Evolutionary conservation across 257 asterid species (phyloP).

Genomic region (Nicotiana noctiflora): DNA sequence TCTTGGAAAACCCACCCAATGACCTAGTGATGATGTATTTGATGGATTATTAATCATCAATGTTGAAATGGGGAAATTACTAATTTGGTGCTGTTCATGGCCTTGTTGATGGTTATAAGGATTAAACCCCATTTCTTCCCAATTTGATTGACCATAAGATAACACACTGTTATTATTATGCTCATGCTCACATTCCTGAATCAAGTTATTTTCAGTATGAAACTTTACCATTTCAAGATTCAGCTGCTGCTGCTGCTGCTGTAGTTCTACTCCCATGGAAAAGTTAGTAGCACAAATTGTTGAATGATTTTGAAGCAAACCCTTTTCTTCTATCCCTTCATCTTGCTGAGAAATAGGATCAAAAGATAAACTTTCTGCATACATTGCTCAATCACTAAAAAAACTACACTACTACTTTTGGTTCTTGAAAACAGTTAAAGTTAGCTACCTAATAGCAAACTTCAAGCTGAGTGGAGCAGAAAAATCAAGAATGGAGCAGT

Average conservation of each 20-base stretch:
- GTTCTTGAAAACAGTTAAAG: conserved; percentile 5
- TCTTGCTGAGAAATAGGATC: conserved; percentile 35
- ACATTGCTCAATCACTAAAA: conserved; percentile 26
- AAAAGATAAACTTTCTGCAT: conserved; percentile 38
- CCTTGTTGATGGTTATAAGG: conserved; percentile 19
- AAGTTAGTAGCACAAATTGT: conserved; percentile 15
- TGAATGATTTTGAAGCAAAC: conserved; percentile 28
- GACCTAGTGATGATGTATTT: conserved; percentile 45
- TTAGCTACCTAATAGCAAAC: not conserved
- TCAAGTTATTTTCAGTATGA: not conserved
- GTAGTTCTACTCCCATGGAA: conserved; percentile 50
- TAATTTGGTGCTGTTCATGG: no score
- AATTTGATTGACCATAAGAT: conserved; percentile 25
- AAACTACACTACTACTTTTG: not conserved
- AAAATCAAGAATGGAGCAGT: not conserved
- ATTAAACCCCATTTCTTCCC: conserved; percentile 39
- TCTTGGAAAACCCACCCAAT: conserved; percentile 35
- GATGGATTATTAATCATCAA: conserved; percentile 31
- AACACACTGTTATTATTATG: conserved; percentile 3
- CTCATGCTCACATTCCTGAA: conserved; percentile 28
- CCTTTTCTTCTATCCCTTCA: conserved; percentile 38
- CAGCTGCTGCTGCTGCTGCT: conserved; percentile 25
- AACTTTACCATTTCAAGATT: conserved; percentile 25
- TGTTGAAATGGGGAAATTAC: conserved; percentile 19
- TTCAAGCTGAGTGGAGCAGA: not conserved